Percentiles rank a stretch among this genome's conserved stretches.
These are phyloP conservation scores for Cornus kousa DNA, from an alignment of 148 eudicot species.

Conservation along the genomic window DNA sequence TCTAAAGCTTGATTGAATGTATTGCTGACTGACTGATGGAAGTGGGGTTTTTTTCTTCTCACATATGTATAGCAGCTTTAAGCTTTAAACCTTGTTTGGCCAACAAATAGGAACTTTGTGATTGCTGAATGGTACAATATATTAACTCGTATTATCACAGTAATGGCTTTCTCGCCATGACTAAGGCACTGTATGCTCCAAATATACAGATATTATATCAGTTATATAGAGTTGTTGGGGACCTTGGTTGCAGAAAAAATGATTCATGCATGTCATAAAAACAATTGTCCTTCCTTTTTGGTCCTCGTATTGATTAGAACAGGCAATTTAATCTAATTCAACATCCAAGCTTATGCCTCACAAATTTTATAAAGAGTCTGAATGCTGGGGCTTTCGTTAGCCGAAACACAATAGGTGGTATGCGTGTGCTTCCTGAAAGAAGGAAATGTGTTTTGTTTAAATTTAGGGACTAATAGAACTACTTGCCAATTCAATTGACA, in stretches of 20 bases:
- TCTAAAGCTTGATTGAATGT: slow-evolving; percentile 15
- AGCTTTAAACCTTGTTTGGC: neutral
- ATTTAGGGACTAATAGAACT: too few relatives aligned
- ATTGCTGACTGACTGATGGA: slow-evolving; percentile 12
- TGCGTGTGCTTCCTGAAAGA: too few relatives aligned
- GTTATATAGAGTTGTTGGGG: neutral
- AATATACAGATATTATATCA: neutral
- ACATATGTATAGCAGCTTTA: slow-evolving; percentile 14
- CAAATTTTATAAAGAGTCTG: too few relatives aligned
- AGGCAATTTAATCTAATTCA: too few relatives aligned
- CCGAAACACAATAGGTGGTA: too few relatives aligned
- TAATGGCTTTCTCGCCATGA: too few relatives aligned
- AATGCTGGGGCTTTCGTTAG: too few relatives aligned
- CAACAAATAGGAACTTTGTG: too few relatives aligned
- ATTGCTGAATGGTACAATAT: neutral
- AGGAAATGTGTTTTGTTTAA: too few relatives aligned
- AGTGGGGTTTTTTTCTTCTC: neutral
- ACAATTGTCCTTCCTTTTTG: neutral
- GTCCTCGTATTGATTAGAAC: too few relatives aligned
- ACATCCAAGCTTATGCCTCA: too few relatives aligned
- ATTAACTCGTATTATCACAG: neutral
- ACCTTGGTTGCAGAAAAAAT: neutral
- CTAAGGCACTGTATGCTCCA: neutral
- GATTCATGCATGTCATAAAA: neutral
- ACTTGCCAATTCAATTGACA: too few relatives aligned